Conservation (phyloP, 1,139 yeast genomes). For the Magnusiomyces ingens region DNA sequence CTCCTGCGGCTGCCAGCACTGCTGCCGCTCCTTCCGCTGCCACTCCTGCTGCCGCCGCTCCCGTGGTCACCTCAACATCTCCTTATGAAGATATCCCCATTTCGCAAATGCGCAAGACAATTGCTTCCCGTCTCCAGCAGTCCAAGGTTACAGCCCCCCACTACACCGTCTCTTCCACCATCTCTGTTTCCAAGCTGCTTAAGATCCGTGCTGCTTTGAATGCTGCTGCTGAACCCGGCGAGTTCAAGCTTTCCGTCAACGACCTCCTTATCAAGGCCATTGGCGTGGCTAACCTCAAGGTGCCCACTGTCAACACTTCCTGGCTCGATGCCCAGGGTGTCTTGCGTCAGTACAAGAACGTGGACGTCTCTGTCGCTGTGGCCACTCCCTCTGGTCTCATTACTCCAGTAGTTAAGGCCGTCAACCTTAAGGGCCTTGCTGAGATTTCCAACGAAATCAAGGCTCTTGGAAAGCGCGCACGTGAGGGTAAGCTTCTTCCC, state of each 20-base stretch:
- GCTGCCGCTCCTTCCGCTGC: conserved; percentile 29
- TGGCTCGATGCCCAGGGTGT: conserved; percentile 88
- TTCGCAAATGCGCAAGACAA: conserved; percentile 88
- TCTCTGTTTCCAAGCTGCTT: conserved; percentile 82
- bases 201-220: conserved; percentile 89
- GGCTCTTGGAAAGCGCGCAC: conserved; percentile 94
- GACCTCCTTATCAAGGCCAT: conserved; percentile 92
- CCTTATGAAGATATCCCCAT: conserved; percentile 77
- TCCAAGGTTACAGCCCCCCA: conserved; percentile 87
- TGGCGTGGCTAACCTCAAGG: conserved; percentile 81
- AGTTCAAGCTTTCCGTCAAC: conserved; percentile 87
- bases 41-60: conserved; percentile 39
- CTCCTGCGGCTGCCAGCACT: conserved; percentile 36
- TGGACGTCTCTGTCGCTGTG: conserved; percentile 96
- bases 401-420: conserved; percentile 89
- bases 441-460: conserved; percentile 77
- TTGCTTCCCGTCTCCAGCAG: conserved; percentile 79
- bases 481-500: conserved; percentile 83
- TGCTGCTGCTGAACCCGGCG: conserved; percentile 66
- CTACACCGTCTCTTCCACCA: conserved; percentile 80
- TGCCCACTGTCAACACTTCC: conserved; percentile 90
- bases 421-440: conserved; percentile 79
- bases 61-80: conserved; percentile 49
- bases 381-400: conserved; percentile 96
- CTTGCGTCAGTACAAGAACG: conserved; percentile 85